These are phyloP conservation scores for Fusarium buxicola DNA, from an alignment of 2,329 filamentous ascomycete genomes.

Conservation along the genomic window DNA sequence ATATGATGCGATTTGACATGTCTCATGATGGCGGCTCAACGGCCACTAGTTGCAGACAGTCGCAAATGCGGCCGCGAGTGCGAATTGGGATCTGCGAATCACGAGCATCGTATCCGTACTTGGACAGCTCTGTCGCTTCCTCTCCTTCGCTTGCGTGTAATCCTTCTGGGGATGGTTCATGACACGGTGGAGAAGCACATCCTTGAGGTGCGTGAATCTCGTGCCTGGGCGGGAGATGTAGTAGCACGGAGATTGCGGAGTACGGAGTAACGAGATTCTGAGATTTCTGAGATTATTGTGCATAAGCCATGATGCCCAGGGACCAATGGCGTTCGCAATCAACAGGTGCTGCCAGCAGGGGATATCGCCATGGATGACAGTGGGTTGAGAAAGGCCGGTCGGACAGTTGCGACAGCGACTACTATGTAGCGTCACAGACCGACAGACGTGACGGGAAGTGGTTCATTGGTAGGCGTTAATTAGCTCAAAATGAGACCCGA, in stretches of 20 bases:
- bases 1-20: slow-evolving; percentile 17
- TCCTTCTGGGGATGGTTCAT: slow-evolving; percentile 8
- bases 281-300: slow-evolving; percentile 26
- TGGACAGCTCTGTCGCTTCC: background rate
- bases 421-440: background rate
- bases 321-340: slow-evolving; percentile 1
- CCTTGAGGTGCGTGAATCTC: slow-evolving; percentile 12
- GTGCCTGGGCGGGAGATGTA: slow-evolving; percentile 4
- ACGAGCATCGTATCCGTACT: slow-evolving; percentile 5
- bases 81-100: slow-evolving; percentile 41
- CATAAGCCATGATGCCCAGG: slow-evolving; percentile 10
- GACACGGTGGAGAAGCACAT: slow-evolving; percentile 13
- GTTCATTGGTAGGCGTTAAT: slow-evolving; percentile 25
- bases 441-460: slow-evolving; percentile 9
- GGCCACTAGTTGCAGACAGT: slow-evolving; percentile 7
- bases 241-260: slow-evolving; percentile 31
- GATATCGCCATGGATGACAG: background rate
- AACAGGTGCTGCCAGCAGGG: slow-evolving; percentile 7
- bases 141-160: slow-evolving; percentile 14
- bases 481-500: slow-evolving; percentile 16
- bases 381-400: slow-evolving; percentile 1
- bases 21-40: slow-evolving; percentile 22
- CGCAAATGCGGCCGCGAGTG: slow-evolving; percentile 30
- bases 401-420: background rate
- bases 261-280: slow-evolving; percentile 22